Conservation (phyloP, 2,329 filamentous ascomycete genomes). For the Parafenestella ontariensis region DNA sequence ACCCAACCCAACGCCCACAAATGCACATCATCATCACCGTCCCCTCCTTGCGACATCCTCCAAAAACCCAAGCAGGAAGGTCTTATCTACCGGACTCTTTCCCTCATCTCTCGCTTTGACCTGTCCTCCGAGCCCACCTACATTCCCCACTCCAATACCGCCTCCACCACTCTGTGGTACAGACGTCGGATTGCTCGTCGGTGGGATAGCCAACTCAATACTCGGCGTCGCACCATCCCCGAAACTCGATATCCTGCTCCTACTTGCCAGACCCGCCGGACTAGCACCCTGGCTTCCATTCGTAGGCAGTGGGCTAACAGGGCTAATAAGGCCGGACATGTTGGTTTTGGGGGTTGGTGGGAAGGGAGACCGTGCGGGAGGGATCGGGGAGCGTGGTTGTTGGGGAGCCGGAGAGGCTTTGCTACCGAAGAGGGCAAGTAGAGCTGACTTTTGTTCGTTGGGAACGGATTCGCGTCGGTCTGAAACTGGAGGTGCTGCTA, state of each 20-base stretch:
- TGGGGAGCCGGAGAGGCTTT: slow-evolving; percentile 18
- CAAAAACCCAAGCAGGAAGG: slow-evolving; percentile 78
- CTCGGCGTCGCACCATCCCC: slow-evolving; percentile 32
- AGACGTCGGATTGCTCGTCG: slow-evolving; percentile 18
- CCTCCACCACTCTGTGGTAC: slow-evolving; percentile 1
- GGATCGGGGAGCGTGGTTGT: slow-evolving; percentile 25
- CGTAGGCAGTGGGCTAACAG: slow-evolving; percentile 46
- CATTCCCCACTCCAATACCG: not conserved
- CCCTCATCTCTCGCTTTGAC: slow-evolving; percentile 19
- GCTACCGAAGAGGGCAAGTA: slow-evolving; percentile 48
- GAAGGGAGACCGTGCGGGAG: slow-evolving; percentile 26
- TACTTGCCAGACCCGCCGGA: slow-evolving; percentile 34
- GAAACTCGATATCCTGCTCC: slow-evolving; percentile 46
- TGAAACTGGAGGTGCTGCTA: slow-evolving; percentile 13
- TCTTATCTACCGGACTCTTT: slow-evolving; percentile 69
- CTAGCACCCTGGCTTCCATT: slow-evolving; percentile 33
- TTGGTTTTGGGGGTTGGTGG: slow-evolving; percentile 39
- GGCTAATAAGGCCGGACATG: slow-evolving; percentile 48
- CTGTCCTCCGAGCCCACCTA: slow-evolving; percentile 9
- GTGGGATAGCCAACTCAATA: slow-evolving; percentile 24
- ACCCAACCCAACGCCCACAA: not conserved
- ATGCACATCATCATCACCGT: slow-evolving; percentile 18
- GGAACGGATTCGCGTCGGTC: slow-evolving; percentile 38
- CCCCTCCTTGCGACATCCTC: slow-evolving; percentile 57
- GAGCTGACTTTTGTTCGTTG: slow-evolving; percentile 42